A percentile compares a stretch with the other conserved stretches of the same genome.
Evolutionary conservation across 2,329 filamentous ascomycete genomes (phyloP).

Genomic region (Diaporthe citriasiana): DNA sequence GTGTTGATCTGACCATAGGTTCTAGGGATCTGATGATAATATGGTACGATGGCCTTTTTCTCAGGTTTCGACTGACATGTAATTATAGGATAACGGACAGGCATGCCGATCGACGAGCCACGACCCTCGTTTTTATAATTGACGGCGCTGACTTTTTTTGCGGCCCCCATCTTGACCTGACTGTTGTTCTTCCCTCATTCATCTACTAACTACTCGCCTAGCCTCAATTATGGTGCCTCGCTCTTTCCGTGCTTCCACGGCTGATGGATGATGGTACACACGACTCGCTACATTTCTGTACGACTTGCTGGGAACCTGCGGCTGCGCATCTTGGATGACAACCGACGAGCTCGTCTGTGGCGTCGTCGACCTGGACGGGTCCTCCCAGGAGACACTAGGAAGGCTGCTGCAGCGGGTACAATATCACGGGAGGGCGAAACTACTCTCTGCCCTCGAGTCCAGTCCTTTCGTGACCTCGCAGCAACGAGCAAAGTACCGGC

Average conservation of each 20-base stretch:
- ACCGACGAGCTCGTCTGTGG: slow-evolving; percentile 25
- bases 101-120: slow-evolving; percentile 30
- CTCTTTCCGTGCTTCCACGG: slow-evolving; percentile 22
- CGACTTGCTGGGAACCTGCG: slow-evolving; percentile 30
- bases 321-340: slow-evolving; percentile 19
- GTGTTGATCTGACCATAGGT: slow-evolving; percentile 33
- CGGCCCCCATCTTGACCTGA: slow-evolving; percentile 28
- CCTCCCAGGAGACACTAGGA: neutral
- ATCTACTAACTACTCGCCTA: slow-evolving; percentile 34
- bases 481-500: slow-evolving; percentile 26
- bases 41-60: slow-evolving; percentile 25
- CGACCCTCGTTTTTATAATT: slow-evolving; percentile 32
- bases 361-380: neutral
- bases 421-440: slow-evolving; percentile 25
- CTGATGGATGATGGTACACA: slow-evolving; percentile 26
- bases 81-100: slow-evolving; percentile 16
- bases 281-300: slow-evolving; percentile 36
- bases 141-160: slow-evolving; percentile 24
- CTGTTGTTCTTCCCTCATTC: slow-evolving; percentile 21
- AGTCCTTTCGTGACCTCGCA: slow-evolving; percentile 2
- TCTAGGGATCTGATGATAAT: slow-evolving; percentile 23
- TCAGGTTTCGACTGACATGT: slow-evolving; percentile 29
- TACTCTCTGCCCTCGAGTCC: slow-evolving; percentile 16
- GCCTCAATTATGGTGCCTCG: slow-evolving; percentile 25
- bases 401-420: slow-evolving; percentile 12